Percentiles rank a stretch among this genome's conserved stretches.
phyloP scores from a whole-genome alignment of 768 basidiomycete genomes.

The Pleurotus tuoliensis region DNA sequence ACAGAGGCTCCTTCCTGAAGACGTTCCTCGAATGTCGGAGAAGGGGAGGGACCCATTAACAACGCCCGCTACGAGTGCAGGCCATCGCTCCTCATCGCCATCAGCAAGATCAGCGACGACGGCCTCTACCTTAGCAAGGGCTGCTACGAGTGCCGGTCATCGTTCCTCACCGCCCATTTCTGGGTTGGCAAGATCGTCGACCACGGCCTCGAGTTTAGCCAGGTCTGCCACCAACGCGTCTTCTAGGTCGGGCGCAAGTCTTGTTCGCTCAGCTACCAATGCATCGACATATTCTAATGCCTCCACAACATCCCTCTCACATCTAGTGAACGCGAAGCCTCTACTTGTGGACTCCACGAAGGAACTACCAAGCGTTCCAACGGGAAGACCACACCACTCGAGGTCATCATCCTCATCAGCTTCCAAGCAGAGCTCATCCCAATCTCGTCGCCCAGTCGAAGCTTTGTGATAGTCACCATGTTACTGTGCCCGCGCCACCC shows the following conservation, averaged over 20 bases:
- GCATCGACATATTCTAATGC: not conserved
- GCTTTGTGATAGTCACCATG: not conserved
- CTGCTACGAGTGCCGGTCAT: not conserved
- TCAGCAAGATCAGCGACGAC: not conserved
- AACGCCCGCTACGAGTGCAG: not conserved
- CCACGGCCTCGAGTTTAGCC: not conserved
- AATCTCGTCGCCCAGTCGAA: not conserved
- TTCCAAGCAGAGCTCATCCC: not conserved
- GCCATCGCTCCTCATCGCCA: not conserved
- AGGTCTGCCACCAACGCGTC: not conserved
- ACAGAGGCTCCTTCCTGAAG: not conserved
- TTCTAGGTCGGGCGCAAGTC: not conserved
- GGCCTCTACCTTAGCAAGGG: not conserved
- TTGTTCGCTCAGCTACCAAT: not conserved
- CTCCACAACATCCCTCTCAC: not conserved
- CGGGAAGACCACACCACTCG: not conserved
- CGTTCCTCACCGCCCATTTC: not conserved
- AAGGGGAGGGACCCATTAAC: not conserved
- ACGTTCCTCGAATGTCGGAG: not conserved
- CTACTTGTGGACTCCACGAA: not conserved
- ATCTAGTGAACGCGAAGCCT: not conserved
- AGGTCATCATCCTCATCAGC: not conserved
- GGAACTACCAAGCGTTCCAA: not conserved
- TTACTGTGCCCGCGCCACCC: no score
- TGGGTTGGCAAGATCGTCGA: not conserved